Evolutionary conservation across 2,329 filamentous ascomycete genomes (phyloP).

Genomic region (Pseudofabraea citricarpa): DNA sequence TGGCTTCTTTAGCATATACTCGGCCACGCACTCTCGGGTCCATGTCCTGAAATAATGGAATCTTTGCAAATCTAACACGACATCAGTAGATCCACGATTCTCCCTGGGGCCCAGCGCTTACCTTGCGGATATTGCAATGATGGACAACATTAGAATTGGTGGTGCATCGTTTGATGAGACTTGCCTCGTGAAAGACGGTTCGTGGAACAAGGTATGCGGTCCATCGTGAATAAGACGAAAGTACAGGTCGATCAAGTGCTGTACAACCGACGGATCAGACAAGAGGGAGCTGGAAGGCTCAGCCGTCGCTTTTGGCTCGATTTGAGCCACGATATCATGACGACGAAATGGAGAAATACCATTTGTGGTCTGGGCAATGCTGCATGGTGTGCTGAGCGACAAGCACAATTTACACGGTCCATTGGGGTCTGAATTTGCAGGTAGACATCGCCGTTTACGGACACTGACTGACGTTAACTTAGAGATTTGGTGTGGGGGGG

Average conservation of each 20-base stretch:
- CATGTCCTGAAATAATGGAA: slow-evolving; percentile 4
- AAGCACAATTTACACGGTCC: slow-evolving; percentile 6
- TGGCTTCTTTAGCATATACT: slow-evolving; percentile 6
- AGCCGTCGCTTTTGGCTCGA: too few relatives aligned
- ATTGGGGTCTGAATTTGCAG: background rate
- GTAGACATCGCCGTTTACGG: slow-evolving; percentile 4
- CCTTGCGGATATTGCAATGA: slow-evolving; percentile 2
- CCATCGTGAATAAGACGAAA: slow-evolving; percentile 20
- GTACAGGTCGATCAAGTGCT: slow-evolving; percentile 18
- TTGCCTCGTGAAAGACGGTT: slow-evolving; percentile 12
- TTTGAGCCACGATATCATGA: too few relatives aligned
- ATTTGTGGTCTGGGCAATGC: background rate
- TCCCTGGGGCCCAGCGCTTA: too few relatives aligned
- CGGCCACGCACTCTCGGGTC: slow-evolving; percentile 3
- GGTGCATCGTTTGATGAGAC: slow-evolving; percentile 10
- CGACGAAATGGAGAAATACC: too few relatives aligned
- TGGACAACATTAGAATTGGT: slow-evolving; percentile 6
- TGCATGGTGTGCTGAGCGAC: slow-evolving; percentile 5
- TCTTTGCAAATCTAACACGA: slow-evolving; percentile 7
- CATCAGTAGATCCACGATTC: too few relatives aligned
- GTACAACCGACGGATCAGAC: too few relatives aligned
- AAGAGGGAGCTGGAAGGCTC: too few relatives aligned
- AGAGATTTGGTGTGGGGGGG: background rate
- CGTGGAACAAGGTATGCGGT: slow-evolving; percentile 20
- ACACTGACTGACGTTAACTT: slow-evolving; percentile 1